Evolutionary conservation across 2,329 filamentous ascomycete genomes (phyloP), one percentile per base, ranked within the genome.

Genomic region (Calonectria crousiana): DNA sequence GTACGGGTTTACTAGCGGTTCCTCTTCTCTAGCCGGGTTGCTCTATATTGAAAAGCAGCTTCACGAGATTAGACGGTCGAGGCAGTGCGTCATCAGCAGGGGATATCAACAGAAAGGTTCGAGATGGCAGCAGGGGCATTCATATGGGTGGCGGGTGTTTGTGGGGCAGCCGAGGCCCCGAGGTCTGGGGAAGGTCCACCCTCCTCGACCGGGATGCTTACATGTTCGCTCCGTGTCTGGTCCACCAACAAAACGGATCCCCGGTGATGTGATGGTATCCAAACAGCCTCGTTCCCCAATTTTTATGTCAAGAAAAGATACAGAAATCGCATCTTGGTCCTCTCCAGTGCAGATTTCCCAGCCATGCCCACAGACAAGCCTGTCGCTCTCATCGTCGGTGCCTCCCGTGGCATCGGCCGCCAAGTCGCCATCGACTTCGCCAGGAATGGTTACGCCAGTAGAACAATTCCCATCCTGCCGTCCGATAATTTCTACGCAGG

Each of bases 391-490:
- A 87, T 96, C 6, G 89, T 96, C 26, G 94, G 94, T 49, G 94
- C 93, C 2, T 96, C 94, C 0, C 88, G 95, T 75, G 95, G 95
- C 47, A 96, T 97, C 76, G 95, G 95, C 58, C 88, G 94, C 51
- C 95, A 97, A 83, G 88, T 97, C 49, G 94, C 95, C 71, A 89
- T 97, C 79, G 93, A 95, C 81, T 87, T 97, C 4, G 93, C 94
- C 10, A 91, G 87, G 78, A 89, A 92, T 76, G 92, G 91, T 47
- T 96, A 96, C 81, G 87, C 89, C 69, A 93, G 95, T 95, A 85
- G 60, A 81, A 30, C 11, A 30, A 41, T 23, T 23, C 75, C 6
- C 23, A 28, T 20, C 34, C 41, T 34, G 65, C 26, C 36, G 8
- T 20, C 51, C 30, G 28, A 44, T 20, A 30, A 23, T 32, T 26